Base-by-base conservation (phyloP, 768 basidiomycete genomes). In the Psilocybe cyanescens region DNA sequence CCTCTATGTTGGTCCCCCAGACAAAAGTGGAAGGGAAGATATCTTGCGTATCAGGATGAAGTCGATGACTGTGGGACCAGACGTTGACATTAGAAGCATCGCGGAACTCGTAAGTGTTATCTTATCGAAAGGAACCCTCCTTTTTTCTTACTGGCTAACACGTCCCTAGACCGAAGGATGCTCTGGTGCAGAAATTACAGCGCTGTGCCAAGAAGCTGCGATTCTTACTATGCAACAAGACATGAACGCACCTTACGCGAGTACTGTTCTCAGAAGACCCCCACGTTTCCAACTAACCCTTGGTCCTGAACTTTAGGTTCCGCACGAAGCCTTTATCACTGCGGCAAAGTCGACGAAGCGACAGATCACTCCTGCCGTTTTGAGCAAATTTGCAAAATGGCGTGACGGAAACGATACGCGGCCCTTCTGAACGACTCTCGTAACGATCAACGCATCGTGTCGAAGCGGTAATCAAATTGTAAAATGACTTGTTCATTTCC, bases 141-240 rank as follows among this genome's bases (percentile, higher is more conserved):
- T 50, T 51, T 55, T 58, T 47, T 58, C 31, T 58, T 47, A 19
- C 47, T 57, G n/a, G 59, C 33, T 11, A 19, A 46, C 24, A 24
- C 30, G 11, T 37, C 12, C 41, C 12, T 53, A 99, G 97, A 92
- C 95, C 1, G 88, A 91, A 8, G 97, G 97, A 1, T 99, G 95
- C 72, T 99, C 96, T 17, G 97, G 97, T 4, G 97, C 97, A 4
- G 97, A 99, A 74, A 87, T 99, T 35, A 83, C 86, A 5, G 88
- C 91, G 8, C 82, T 99, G 47, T 99, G 96, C 71, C 97, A 99
- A 75, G 97, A 99, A 74, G 97, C 97, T 3, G 97, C 97, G 0
- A 74, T 99, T 63, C 72, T 90, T 57, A 92, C 95, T 0, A 99
- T 99, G 97, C 88, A 92, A 65, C 81, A 85, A 56, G 84, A 98